phyloP scores from a whole-genome alignment of 371 early-diverging fungal species.

The Funneliformis caledonium region DNA sequence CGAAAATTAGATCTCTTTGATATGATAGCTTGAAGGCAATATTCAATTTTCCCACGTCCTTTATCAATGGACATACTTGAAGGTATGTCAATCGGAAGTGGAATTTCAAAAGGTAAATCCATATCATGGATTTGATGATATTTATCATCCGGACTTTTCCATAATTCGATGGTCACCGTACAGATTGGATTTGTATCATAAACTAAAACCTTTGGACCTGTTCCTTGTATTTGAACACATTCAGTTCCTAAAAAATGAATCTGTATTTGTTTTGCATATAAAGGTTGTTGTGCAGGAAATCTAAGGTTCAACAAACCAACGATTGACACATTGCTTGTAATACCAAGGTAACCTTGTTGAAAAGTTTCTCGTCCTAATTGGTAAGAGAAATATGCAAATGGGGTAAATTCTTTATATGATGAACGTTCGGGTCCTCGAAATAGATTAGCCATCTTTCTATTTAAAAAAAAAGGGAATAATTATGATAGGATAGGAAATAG shows the following conservation, averaged over 20 bases:
- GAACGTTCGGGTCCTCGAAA: background rate
- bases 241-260: background rate
- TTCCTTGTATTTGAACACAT: background rate
- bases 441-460: too few relatives aligned
- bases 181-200: background rate
- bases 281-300: background rate
- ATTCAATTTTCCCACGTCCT: background rate
- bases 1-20: background rate
- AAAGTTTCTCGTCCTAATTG: background rate
- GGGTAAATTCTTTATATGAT: background rate
- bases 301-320: background rate
- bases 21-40: background rate
- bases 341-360: slow-evolving; percentile 1
- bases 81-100: background rate
- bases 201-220: background rate
- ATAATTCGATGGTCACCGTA: background rate
- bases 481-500: too few relatives aligned
- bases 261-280: background rate
- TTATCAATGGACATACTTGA: background rate
- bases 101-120: background rate
- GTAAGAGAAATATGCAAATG: background rate
- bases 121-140: background rate
- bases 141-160: background rate
- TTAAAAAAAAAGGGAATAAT: too few relatives aligned
- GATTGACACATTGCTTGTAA: background rate